Conservation (phyloP, 2,329 filamentous ascomycete species). For the Alternaria sp. region DNA sequence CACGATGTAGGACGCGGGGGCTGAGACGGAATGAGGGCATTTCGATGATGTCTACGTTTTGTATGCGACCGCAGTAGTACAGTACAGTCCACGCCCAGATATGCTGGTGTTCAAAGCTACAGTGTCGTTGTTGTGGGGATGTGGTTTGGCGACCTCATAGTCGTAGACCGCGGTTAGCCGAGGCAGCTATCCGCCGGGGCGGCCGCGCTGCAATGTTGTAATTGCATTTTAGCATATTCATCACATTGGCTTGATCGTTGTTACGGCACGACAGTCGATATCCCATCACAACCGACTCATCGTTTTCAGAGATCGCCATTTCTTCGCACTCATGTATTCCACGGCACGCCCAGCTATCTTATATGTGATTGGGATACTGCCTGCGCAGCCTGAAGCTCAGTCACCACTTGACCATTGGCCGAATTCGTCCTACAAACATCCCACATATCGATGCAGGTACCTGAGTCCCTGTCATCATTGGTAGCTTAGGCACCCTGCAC, state of each 20-base stretch:
- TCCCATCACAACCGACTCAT: too few species aligned
- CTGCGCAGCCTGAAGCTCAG: too few species aligned
- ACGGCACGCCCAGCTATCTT: too few species aligned
- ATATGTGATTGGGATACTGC: too few species aligned
- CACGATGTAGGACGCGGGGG: conserved; percentile 29
- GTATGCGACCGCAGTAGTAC: not conserved
- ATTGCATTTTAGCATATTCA: not conserved
- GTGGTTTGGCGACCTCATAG: conserved; percentile 8
- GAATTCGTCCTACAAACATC: too few species aligned
- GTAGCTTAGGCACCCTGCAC: too few species aligned
- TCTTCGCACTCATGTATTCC: too few species aligned
- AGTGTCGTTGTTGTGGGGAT: conserved; percentile 1
- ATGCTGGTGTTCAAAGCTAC: not conserved
- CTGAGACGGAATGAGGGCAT: conserved; percentile 40
- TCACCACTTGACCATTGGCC: too few species aligned
- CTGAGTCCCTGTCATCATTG: too few species aligned
- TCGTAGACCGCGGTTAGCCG: conserved; percentile 28
- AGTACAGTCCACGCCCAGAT: not conserved
- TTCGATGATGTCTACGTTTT: not conserved
- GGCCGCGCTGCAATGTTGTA: not conserved
- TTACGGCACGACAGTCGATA: too few species aligned
- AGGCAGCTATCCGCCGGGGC: conserved; percentile 6
- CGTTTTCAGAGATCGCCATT: too few species aligned
- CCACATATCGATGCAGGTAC: too few species aligned
- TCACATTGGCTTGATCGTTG: not conserved